Evolutionary conservation across 768 basidiomycete genomes (phyloP), one percentile per base, ranked within the genome.

Genomic region (Tulasnella sp.): DNA sequence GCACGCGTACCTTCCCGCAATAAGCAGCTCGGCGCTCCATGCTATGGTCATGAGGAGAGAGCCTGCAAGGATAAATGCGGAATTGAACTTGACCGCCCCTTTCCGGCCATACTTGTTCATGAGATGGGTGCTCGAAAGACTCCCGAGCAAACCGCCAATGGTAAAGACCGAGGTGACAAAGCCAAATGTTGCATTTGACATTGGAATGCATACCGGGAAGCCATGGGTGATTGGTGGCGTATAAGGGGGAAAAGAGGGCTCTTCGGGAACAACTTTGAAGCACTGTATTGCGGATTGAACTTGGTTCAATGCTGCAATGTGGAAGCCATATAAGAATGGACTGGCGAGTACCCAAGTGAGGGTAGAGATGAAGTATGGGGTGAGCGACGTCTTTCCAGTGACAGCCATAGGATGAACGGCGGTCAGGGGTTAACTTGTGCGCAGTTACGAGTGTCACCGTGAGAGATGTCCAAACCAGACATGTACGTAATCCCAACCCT

Each of bases 291-390:
- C 67, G 5, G 87, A 87, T 81, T 93, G 90, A 34, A 96, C 90
- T 81, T 96, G 94, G 82, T 98, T 98, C 77, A 98, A 87, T 19
- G 91, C 91, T 1, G 94, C 93, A 54, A 95, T 93, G 82, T 97
- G 94, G 82, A 92, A 97, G n/a, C 95, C 96, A 84, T 93, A 94
- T 88, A 93, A 74, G 34, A 74, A 72, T 29, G 75, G 78, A 67
- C 72, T 73, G 45, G 29, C 34, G 37, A 73, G 42, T 22, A 73
- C 72, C 72, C 72, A 73, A 15, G n/a, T n/a, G 29, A 73, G n/a
- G 29, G 72, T 73, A 5, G 72, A 73, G 39, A 73, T 49, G 12
- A 73, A 73, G 42, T 73, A 73, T 22, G 72, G 39, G 29, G 40
- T 73, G 39, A 54, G 49, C 22, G 49, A 22, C 11, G 49, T 49